phyloP scores from a whole-genome alignment of 2,329 filamentous ascomycete species.

The Monosporascus sp. region DNA sequence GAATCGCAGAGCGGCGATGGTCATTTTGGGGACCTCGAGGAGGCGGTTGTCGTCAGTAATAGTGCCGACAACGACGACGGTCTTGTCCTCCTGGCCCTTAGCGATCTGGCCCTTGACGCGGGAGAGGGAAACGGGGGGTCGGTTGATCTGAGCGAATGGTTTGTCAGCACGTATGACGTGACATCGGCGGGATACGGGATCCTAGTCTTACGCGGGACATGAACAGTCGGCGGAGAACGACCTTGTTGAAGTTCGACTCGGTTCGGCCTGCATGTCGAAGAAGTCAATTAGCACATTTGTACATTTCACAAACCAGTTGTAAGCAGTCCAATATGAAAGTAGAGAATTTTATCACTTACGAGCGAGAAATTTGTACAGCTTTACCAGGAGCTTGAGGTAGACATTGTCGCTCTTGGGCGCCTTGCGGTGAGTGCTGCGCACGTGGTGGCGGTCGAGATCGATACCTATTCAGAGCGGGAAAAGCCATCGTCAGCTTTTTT shows the following conservation, averaged over 20 bases:
- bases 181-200: background rate
- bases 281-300: background rate
- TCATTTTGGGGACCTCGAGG: constrained; percentile 84
- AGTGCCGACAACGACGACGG: constrained; percentile 88
- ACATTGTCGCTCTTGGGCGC: constrained; percentile 98
- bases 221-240: constrained; percentile 92
- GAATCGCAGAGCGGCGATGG: constrained; percentile 91
- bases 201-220: constrained; percentile 64
- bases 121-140: constrained; percentile 88
- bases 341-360: constrained; percentile 54
- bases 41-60: constrained; percentile 98
- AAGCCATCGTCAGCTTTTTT: constrained; percentile 56
- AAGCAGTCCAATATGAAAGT: background rate
- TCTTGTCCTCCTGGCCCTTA: constrained; percentile 69
- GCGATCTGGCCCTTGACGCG: constrained; percentile 71
- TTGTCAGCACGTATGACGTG: background rate
- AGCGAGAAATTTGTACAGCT: constrained; percentile 95
- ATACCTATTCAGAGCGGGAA: constrained; percentile 53
- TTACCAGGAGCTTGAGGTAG: constrained; percentile 94
- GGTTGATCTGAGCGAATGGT: constrained; percentile 62
- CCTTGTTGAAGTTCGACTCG: constrained; percentile 97
- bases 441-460: constrained; percentile 66
- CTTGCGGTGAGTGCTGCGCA: constrained; percentile 74
- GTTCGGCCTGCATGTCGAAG: constrained; percentile 65
- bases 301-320: background rate